Percentiles rank a stretch among this genome's conserved stretches.
Evolutionary conservation across 257 asterid species (phyloP).

Genomic region (Solanum megistacrolobum): DNA sequence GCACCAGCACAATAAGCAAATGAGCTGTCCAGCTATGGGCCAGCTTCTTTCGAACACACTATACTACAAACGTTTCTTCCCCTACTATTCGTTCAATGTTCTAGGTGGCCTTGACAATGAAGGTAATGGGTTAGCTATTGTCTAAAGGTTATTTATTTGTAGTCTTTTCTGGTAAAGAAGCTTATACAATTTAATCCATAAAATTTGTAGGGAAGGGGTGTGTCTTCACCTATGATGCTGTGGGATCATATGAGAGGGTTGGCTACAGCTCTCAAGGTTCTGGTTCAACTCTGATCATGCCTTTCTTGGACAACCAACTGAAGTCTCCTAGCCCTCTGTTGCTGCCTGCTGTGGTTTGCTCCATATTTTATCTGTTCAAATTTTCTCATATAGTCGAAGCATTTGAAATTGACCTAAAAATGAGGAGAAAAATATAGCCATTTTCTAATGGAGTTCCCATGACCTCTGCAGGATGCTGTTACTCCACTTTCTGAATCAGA

Average conservation of each 20-base stretch:
- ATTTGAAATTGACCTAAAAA: neutral
- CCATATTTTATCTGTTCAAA: neutral
- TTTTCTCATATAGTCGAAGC: neutral
- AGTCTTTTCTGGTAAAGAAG: neutral
- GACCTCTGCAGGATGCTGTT: conserved; percentile 30
- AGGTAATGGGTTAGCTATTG: conserved; percentile 28
- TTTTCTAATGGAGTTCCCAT: neutral
- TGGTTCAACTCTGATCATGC: conserved; percentile 88
- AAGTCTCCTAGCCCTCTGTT: conserved; percentile 36
- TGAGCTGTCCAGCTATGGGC: conserved; percentile 98
- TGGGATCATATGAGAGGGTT: conserved; percentile 93
- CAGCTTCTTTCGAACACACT: conserved; percentile 84
- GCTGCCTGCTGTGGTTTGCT: conserved; percentile 26
- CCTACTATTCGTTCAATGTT: conserved; percentile 81
- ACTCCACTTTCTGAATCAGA: conserved; percentile 42
- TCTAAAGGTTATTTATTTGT: neutral
- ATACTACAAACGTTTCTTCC: conserved; percentile 90
- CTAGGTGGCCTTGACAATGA: conserved; percentile 90
- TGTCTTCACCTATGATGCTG: conserved; percentile 94
- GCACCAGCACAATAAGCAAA: conserved; percentile 93
- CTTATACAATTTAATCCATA: neutral
- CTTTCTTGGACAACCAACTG: conserved; percentile 70
- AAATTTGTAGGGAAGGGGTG: conserved; percentile 75
- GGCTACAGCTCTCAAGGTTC: conserved; percentile 98
- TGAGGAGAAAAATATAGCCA: neutral